Evolutionary conservation across 768 basidiomycete species (phyloP).

Genomic region (Leccinellum luteum): DNA sequence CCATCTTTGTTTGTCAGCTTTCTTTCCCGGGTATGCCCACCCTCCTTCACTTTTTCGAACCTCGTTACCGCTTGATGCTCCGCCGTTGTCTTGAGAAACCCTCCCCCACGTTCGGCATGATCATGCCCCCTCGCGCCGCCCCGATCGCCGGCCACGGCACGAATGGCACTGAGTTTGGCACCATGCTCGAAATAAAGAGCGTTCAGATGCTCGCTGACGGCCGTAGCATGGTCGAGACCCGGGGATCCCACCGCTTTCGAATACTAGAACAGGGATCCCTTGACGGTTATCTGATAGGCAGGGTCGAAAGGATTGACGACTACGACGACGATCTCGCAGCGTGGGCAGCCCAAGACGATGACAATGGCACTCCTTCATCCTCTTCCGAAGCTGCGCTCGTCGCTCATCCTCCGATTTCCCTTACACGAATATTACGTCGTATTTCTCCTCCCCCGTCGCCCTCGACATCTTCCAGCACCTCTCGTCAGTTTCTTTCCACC

Average conservation of each 20-base stretch:
- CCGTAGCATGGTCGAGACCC: slow-evolving; percentile 78
- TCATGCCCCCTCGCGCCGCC: slow-evolving; percentile 60
- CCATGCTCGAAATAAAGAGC: slow-evolving; percentile 85
- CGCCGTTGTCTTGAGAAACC: slow-evolving; percentile 85
- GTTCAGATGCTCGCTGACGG: slow-evolving; percentile 91
- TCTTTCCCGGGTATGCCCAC: slow-evolving; percentile 92
- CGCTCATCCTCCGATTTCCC: slow-evolving; percentile 13
- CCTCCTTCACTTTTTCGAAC: slow-evolving; percentile 90
- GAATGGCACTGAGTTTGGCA: slow-evolving; percentile 64
- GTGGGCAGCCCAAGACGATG: slow-evolving; percentile 22
- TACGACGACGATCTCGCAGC: slow-evolving; percentile 34
- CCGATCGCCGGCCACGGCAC: slow-evolving; percentile 22
- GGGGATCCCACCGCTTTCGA: slow-evolving; percentile 73
- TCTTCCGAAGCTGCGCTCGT: slow-evolving; percentile 7
- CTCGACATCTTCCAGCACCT: neutral
- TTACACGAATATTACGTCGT: slow-evolving; percentile 15
- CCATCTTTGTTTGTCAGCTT: slow-evolving; percentile 88
- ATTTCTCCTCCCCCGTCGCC: slow-evolving; percentile 10
- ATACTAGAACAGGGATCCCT: slow-evolving; percentile 78
- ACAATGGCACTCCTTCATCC: neutral
- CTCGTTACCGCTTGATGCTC: slow-evolving; percentile 93
- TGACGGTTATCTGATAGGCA: slow-evolving; percentile 88
- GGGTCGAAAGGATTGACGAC: slow-evolving; percentile 60
- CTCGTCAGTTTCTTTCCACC: slow-evolving; percentile 19
- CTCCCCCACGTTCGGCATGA: slow-evolving; percentile 87